Evolutionary conservation across 257 asterid genomes (phyloP).

Genomic region (Mitragyna speciosa): DNA sequence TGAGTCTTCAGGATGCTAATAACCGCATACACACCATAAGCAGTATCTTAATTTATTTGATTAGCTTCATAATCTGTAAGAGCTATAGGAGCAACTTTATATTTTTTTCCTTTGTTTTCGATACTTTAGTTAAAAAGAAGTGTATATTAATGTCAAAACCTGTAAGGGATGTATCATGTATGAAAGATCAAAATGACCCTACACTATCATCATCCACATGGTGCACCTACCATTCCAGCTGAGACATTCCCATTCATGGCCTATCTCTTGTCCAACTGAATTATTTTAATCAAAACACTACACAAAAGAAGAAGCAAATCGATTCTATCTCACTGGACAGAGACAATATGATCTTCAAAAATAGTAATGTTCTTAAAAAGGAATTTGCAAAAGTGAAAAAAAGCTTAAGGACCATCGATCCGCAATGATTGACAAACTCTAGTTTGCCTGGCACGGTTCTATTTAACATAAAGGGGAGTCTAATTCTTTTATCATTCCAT

Average conservation of each 20-base stretch:
- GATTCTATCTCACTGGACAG: slow-evolving; percentile 3
- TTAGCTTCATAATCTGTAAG: slow-evolving; percentile 13
- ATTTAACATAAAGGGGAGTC: not conserved
- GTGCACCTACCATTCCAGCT: slow-evolving; percentile 49
- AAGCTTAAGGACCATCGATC: slow-evolving; percentile 11
- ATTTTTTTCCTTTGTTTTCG: slow-evolving; percentile 7
- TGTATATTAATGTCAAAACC: slow-evolving; percentile 3
- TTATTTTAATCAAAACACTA: slow-evolving; percentile 15
- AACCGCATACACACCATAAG: no score
- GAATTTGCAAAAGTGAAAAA: not conserved
- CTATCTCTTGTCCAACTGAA: slow-evolving; percentile 32
- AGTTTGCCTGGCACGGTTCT: not conserved
- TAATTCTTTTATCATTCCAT: not conserved
- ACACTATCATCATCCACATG: slow-evolving; percentile 47
- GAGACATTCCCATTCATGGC: slow-evolving; percentile 37
- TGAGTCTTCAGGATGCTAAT: slow-evolving; percentile 23
- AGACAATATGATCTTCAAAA: slow-evolving; percentile 8
- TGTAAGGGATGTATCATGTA: slow-evolving; percentile 9
- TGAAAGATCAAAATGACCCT: slow-evolving; percentile 32
- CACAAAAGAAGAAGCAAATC: not conserved
- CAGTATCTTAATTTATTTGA: slow-evolving; percentile 2
- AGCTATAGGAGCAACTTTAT: slow-evolving; percentile 11
- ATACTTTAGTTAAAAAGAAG: slow-evolving; percentile 11
- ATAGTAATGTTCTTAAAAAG: not conserved
- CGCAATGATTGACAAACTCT: slow-evolving; percentile 12